Base-by-base conservation (phyloP, 371 early-diverging fungal species). In the Mortierella sp. region DNA sequence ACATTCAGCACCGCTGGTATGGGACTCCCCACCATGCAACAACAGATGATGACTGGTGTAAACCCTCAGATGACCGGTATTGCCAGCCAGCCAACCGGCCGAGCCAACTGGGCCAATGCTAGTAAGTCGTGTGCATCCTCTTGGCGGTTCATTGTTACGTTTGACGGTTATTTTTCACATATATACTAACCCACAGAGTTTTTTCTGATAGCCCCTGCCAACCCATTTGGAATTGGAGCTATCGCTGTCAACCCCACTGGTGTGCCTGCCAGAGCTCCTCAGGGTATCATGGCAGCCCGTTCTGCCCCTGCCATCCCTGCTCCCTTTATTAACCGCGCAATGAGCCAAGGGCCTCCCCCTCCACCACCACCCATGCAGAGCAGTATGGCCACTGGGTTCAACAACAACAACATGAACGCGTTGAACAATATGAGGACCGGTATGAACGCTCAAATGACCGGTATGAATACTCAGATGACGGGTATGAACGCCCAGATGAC, bases 141-240 rank as follows among this genome's bases (percentile, higher is more conserved):
- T 1, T 64, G 0, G 1, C 59, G 5, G 0, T 19, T 8, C 37
- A 37, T 64, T 8, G 1, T 14, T 64, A 34, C 16, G 61, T 21
- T 19, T 9, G 3, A 37, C 13, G 37, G 6, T 19, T n/a, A n/a
- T n/a, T n/a, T n/a, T n/a, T n/a, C n/a, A n/a, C n/a, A n/a, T n/a
- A n/a, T n/a, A n/a, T n/a, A n/a, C n/a, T n/a, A n/a, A n/a, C n/a
- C n/a, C n/a, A n/a, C n/a, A n/a, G n/a, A n/a, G n/a, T 57, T 59
- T 61, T 14, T 5, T 71, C 24, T 31, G 6, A 50, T 73, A 89
- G 90, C 91, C 0, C 90, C 91, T 16, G 86, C 90, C 24, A 91
- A 92, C 71, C 92, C 92, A 51, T 92, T 92, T 70, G 92, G 92
- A 16, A 81, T 86, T 26, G 86, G 86, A 44, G 81, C 86, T 21